Conservation (phyloP, 148 eudicot genomes). For the Euryodendron excelsum region DNA sequence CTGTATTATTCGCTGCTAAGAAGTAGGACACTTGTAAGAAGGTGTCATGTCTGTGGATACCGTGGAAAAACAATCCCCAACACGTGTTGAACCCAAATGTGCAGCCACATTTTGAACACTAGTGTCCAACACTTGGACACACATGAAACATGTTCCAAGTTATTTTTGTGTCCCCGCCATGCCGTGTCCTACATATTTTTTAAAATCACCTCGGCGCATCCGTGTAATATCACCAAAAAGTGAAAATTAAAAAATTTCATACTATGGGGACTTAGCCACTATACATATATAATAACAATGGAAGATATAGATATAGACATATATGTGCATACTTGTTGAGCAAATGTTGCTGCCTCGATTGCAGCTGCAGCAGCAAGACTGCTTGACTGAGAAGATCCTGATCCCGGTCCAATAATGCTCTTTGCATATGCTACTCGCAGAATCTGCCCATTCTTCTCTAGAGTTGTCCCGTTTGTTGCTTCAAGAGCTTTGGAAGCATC, state of each 20-base stretch:
- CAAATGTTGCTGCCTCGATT: slow-evolving; percentile 95
- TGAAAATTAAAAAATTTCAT: background rate
- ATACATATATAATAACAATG: background rate
- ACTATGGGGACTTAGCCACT: background rate
- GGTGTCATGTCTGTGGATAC: no score
- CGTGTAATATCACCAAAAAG: background rate
- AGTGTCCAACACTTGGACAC: no score
- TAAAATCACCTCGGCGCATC: no score
- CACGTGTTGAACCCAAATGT: no score
- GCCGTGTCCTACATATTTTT: no score
- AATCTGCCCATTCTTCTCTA: slow-evolving; percentile 93
- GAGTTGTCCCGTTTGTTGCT: slow-evolving; percentile 79
- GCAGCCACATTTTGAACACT: no score
- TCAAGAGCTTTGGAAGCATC: slow-evolving; percentile 96
- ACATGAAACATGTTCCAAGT: no score
- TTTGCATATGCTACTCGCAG: slow-evolving; percentile 96
- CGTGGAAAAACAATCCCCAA: no score
- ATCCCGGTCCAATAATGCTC: slow-evolving; percentile 86
- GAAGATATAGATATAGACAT: no score
- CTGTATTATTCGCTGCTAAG: no score
- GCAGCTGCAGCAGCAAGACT: slow-evolving; percentile 99
- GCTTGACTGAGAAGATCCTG: slow-evolving; percentile 79
- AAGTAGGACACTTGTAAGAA: no score
- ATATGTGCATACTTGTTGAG: slow-evolving; percentile 69
- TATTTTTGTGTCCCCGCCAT: no score